A percentile compares a stretch with the other conserved stretches of the same genome.
phyloP scores from a whole-genome alignment of 2,329 filamentous ascomycete species.

The Phoma sp. region DNA sequence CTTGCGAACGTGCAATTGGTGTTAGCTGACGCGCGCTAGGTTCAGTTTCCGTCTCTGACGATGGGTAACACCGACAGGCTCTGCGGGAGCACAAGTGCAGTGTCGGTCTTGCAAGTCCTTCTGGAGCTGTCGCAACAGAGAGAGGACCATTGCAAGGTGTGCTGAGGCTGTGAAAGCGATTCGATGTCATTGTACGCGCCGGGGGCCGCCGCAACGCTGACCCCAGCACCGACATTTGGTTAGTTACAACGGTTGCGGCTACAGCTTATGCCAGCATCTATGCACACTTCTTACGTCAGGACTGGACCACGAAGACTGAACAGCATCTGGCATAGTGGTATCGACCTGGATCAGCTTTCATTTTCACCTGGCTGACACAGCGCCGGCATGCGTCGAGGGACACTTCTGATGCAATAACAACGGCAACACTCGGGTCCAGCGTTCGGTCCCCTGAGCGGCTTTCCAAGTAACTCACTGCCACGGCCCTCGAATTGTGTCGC shows the following conservation, averaged over 20 bases:
- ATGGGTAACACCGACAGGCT: background rate
- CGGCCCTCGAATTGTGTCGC: background rate
- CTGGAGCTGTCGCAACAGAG: background rate
- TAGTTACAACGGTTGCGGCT: background rate
- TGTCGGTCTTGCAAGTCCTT: background rate
- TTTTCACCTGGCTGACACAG: background rate
- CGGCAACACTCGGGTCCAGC: background rate
- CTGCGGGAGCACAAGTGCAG: background rate
- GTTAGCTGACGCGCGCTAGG: background rate
- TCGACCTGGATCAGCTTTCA: background rate
- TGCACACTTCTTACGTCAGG: background rate
- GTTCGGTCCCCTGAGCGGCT: background rate
- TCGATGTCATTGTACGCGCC: background rate
- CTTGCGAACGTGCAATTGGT: background rate
- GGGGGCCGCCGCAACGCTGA: background rate
- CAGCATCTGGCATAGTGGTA: background rate
- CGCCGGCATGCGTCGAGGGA: background rate
- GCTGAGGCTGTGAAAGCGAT: background rate
- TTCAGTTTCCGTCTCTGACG: background rate
- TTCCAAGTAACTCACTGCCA: background rate
- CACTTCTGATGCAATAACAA: background rate
- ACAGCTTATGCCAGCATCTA: background rate
- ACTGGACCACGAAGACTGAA: background rate
- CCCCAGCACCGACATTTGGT: background rate
- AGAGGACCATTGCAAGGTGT: background rate